A percentile compares a stretch with the other conserved stretches of the same genome.
These are phyloP conservation scores for Oenanthe sinensis DNA, from an alignment of 129 eudicot species.

Conservation along the genomic window DNA sequence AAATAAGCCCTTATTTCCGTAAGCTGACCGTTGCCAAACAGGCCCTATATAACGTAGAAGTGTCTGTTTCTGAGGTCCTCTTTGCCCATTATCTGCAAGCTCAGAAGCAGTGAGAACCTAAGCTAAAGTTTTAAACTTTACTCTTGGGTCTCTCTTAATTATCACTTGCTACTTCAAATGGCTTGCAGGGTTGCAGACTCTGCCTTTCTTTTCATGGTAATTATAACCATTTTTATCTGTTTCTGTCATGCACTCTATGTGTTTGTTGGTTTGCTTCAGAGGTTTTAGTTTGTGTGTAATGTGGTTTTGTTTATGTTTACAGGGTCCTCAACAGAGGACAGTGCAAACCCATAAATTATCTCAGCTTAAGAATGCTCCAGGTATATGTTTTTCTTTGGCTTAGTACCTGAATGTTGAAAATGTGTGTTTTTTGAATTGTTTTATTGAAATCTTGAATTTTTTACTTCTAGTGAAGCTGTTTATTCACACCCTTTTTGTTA, in stretches of 20 bases:
- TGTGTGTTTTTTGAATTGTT: neutral
- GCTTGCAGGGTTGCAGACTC: slow-evolving; percentile 43
- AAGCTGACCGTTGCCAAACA: too few relatives aligned
- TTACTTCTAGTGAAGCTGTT: neutral
- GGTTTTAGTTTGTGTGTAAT: neutral
- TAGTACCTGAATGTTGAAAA: neutral
- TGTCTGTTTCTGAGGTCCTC: slow-evolving; percentile 1
- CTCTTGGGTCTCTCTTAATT: neutral
- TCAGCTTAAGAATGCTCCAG: slow-evolving; percentile 31
- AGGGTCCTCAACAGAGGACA: slow-evolving; percentile 48
- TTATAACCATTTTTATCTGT: neutral
- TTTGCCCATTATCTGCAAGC: slow-evolving; percentile 2
- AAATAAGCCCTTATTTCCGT: too few relatives aligned
- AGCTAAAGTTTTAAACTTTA: neutral
- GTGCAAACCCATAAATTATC: slow-evolving; percentile 28
- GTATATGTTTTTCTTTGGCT: slow-evolving; percentile 22
- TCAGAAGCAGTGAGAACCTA: neutral
- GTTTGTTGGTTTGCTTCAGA: neutral
- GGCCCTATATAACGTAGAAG: neutral
- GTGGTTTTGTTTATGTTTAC: neutral
- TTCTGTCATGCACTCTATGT: neutral
- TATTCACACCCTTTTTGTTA: neutral
- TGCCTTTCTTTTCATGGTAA: slow-evolving; percentile 38
- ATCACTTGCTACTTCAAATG: slow-evolving; percentile 25
- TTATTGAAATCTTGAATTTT: neutral